phyloP scores from a whole-genome alignment of 176 grass and related monocot genomes.

The Poa annua region DNA sequence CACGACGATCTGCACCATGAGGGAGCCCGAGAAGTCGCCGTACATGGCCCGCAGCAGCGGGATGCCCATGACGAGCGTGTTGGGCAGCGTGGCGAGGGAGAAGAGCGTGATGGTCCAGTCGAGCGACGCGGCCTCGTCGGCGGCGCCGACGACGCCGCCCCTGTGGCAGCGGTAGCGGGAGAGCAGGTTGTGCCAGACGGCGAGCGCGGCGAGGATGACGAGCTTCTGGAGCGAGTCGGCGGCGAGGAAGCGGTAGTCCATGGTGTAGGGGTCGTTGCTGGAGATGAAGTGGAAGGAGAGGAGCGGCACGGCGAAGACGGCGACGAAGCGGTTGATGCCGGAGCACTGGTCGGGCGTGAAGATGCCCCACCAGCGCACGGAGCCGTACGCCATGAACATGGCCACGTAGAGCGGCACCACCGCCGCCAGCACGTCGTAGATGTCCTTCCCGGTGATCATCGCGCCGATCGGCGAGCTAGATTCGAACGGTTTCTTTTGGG shows the following conservation, averaged over 20 bases:
- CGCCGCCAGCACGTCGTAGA: conserved; percentile 93
- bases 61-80: conserved; percentile 99
- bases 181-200: conserved; percentile 78
- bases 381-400: conserved; percentile 93
- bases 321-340: conserved; percentile 98
- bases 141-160: background rate
- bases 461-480: background rate
- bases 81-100: conserved; percentile 91
- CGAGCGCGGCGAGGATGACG: conserved; percentile 74
- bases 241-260: conserved; percentile 95
- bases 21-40: conserved; percentile 80
- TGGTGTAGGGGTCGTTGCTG: conserved; percentile 81
- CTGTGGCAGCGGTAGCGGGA: conserved; percentile 56
- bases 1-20: conserved; percentile 99
- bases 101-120: conserved; percentile 99
- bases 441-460: conserved; percentile 94
- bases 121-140: conserved; percentile 35
- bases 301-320: conserved; percentile 92
- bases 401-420: conserved; percentile 95
- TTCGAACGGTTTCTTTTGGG: background rate
- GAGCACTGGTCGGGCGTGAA: conserved; percentile 95
- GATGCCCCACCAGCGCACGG: conserved; percentile 93
- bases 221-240: conserved; percentile 94
- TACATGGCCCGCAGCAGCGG: conserved; percentile 96
- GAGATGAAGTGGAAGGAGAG: conserved; percentile 99